Evolutionary conservation across 805 yeast species (phyloP), one percentile per base, ranked within the genome.

Genomic region (Torulaspora gathmanii): DNA sequence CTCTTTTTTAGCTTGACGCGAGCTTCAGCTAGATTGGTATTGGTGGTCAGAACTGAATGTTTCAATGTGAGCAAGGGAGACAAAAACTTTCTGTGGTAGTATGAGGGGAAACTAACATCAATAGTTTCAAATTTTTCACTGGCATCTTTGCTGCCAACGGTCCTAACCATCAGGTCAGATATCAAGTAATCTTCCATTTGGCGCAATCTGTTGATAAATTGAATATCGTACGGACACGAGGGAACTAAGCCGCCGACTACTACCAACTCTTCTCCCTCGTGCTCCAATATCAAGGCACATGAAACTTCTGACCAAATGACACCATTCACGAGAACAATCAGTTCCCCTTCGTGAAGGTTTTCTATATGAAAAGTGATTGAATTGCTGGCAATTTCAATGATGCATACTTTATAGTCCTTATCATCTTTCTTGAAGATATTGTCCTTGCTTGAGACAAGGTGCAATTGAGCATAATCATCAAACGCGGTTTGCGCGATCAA

Each of bases 221-320:
- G 72, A 40, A 83, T 71, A 50, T 79, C 83, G 50, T 82, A 83
- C 49, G 80, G 82, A 9, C 83, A 77, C 15, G 73, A 59, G 1
- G 87, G 86, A 25, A 82, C 78, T 30, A 83, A 65, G 0, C 88
- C 88, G 52, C 79, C 75, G 13, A 83, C 78, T 1, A 80, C 72
- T n/a, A 80, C 71, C 41, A 74, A 66, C 42, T 75, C 77, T 36
- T 75, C 75, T 26, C 73, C 72, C 17, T 67, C 67, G 13, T 69
- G 58, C 12, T 70, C 68, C 37, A 57, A 42, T 6, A 58, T 51
- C 2, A 64, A 48, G 7, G 79, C 79, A 30, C 77, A 70, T 0
- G 80, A 71, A 1, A 79, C 78, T 56, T 81, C 86, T 20, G 80
- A 75, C 89, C 89, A 83, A 11, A 77, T 71, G 17, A 82, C 73